Evolutionary conservation across 2,329 filamentous ascomycete species (phyloP).

Genomic region (Aspergillus piperis): DNA sequence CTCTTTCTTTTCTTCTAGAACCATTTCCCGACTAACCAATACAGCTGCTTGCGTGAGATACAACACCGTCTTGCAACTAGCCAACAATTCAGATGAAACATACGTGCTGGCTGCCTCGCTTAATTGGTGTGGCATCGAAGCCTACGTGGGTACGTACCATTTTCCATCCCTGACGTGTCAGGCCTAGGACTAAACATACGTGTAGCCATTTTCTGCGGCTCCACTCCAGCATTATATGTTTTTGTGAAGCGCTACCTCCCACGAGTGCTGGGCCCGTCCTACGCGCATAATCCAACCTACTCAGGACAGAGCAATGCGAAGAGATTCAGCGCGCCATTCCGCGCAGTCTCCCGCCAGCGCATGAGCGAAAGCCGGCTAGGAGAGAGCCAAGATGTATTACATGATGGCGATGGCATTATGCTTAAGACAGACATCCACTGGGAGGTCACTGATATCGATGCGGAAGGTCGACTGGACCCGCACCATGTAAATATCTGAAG

Average conservation of each 20-base stretch:
- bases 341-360: too few relatives aligned
- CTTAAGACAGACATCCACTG: constrained; percentile 16
- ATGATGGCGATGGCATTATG: constrained; percentile 9
- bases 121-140: constrained; percentile 22
- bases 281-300: background rate
- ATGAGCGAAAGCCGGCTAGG: background rate
- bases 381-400: background rate
- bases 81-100: constrained; percentile 13
- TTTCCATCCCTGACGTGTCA: too few relatives aligned
- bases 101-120: constrained; percentile 21
- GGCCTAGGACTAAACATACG: background rate
- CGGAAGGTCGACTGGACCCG: background rate
- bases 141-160: constrained; percentile 16
- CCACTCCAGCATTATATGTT: constrained; percentile 15
- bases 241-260: constrained; percentile 12
- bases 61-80: constrained; percentile 14
- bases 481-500: background rate
- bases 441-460: constrained; percentile 2
- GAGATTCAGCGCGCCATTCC: background rate
- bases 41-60: constrained; percentile 21
- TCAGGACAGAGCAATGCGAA: background rate
- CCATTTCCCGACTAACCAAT: background rate
- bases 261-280: constrained; percentile 4
- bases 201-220: constrained; percentile 21
- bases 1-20: background rate